Conservation (phyloP, 257 asterid genomes). For the Pogostemon cablin region DNA sequence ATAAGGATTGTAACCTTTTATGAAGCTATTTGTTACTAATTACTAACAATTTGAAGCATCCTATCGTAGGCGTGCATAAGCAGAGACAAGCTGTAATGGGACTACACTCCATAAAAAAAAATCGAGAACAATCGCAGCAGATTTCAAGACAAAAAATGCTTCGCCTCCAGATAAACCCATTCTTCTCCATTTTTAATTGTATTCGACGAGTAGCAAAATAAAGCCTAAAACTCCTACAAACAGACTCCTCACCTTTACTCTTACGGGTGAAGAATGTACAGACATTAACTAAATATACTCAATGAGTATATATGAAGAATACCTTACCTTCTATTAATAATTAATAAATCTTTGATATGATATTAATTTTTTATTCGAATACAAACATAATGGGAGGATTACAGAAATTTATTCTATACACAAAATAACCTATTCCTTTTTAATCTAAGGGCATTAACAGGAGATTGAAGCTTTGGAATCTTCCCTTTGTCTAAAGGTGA, state of each 20-base stretch:
- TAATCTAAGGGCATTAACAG: constrained; percentile 28
- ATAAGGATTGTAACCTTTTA: not conserved
- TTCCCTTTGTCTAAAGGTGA: constrained; percentile 55
- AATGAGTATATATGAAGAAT: constrained; percentile 18
- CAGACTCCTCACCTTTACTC: constrained; percentile 26
- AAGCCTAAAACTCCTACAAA: constrained; percentile 4
- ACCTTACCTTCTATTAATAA: not conserved
- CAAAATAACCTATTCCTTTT: constrained; percentile 17
- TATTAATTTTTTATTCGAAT: not conserved
- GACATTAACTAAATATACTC: not conserved
- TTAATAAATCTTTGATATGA: not conserved
- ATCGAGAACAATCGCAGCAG: constrained; percentile 29
- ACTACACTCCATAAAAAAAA: constrained; percentile 11
- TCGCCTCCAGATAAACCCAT: constrained; percentile 23
- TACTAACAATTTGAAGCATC: constrained; percentile 16
- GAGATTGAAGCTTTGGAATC: constrained; percentile 48
- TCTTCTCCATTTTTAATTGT: constrained; percentile 14
- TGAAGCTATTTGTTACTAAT: not conserved
- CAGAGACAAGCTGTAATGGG: constrained; percentile 9
- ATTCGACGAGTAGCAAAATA: not conserved
- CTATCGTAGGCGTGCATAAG: not conserved
- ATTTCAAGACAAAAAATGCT: constrained; percentile 16
- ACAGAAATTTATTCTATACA: constrained; percentile 13
- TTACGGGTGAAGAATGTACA: constrained; percentile 17
- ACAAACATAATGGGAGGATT: not conserved